Base-by-base conservation (phyloP, 208 protist genomes). In the Crithidia acanthocephali region DNA sequence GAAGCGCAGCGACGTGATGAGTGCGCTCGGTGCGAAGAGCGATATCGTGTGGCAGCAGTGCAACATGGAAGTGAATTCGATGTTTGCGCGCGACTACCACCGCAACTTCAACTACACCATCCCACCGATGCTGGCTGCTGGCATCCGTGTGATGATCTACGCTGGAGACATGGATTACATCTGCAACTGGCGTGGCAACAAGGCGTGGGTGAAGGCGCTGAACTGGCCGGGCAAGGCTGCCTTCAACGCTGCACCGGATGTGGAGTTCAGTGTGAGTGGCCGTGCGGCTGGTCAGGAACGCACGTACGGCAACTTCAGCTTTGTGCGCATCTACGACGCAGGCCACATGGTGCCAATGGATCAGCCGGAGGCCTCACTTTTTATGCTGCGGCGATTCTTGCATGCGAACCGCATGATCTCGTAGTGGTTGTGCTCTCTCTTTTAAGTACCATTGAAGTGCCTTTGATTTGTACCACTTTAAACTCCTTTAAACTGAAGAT, bases 181-280 rank as follows among this genome's bases (percentile, higher is more conserved):
- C 60, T 98, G 94, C 82, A 98, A 98, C 80, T 97, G 83, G 79
- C 80, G 96, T 25, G 94, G 94, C 47, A 97, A 94, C 79, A 80
- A 94, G 76, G 75, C 68, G 33, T 98, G 94, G 94, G 82, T 83
- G 16, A 44, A 51, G 13, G 70, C 30, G 20, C 63, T 98, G 52
- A 35, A 87, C 53, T 98, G 95, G 94, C 40, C 77, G 13, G 83
- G 86, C 56, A 74, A 89, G 52, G 66, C 37, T 2, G 89, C 42
- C 22, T 93, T 97, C 71, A 72, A 67, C 40, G 77, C 68, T 4
- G 77, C 77, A 4, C 28, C 53, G n/a, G 72, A 85, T 47, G 48
- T 72, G 28, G 67, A 73, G 59, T 85, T 85, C 62, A 27, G 30
- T 16, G 80, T 80, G 28, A 57, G 8, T 0, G 71, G 72, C 16